A percentile compares a stretch with the other conserved stretches of the same genome.
phyloP scores from a whole-genome alignment of 2,329 filamentous ascomycete genomes.

The Graphium sp. region DNA sequence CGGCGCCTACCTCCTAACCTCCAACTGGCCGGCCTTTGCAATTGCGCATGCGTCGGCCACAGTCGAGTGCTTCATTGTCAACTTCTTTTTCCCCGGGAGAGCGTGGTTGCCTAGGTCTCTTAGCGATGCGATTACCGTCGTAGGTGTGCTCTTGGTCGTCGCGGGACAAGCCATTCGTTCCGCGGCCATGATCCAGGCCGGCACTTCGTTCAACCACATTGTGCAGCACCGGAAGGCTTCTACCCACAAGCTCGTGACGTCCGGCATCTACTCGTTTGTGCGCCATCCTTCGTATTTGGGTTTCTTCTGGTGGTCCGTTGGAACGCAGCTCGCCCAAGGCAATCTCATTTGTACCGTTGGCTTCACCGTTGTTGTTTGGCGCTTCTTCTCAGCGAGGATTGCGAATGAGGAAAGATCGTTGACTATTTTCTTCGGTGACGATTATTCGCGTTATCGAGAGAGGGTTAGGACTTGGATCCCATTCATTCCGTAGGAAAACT shows the following conservation, averaged over 20 bases:
- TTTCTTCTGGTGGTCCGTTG: constrained; percentile 97
- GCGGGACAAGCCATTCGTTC: constrained; percentile 62
- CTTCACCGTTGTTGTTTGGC: constrained; percentile 65
- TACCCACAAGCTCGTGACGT: constrained; percentile 67
- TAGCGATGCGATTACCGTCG: constrained; percentile 11
- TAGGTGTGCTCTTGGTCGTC: constrained; percentile 35
- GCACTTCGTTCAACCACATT: constrained; percentile 80
- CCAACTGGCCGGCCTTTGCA: constrained; percentile 73
- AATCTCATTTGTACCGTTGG: constrained; percentile 63
- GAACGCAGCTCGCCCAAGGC: constrained; percentile 78
- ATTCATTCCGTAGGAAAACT: constrained; percentile 29
- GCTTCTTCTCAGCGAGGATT: constrained; percentile 67
- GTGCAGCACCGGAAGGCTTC: constrained; percentile 54
- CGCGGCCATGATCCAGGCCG: constrained; percentile 78
- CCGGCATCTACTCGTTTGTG: constrained; percentile 58
- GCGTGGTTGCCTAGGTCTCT: constrained; percentile 28
- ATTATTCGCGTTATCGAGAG: constrained; percentile 60
- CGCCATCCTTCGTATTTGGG: constrained; percentile 93
- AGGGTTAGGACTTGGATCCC: constrained; percentile 67
- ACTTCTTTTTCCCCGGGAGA: constrained; percentile 33
- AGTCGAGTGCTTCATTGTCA: constrained; percentile 51
- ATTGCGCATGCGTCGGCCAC: constrained; percentile 64
- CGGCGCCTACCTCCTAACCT: constrained; percentile 65
- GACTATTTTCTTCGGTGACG: constrained; percentile 65
- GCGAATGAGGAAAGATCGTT: constrained; percentile 62